phyloP scores from a whole-genome alignment of 768 basidiomycete species.

The Tricholoma sp. region DNA sequence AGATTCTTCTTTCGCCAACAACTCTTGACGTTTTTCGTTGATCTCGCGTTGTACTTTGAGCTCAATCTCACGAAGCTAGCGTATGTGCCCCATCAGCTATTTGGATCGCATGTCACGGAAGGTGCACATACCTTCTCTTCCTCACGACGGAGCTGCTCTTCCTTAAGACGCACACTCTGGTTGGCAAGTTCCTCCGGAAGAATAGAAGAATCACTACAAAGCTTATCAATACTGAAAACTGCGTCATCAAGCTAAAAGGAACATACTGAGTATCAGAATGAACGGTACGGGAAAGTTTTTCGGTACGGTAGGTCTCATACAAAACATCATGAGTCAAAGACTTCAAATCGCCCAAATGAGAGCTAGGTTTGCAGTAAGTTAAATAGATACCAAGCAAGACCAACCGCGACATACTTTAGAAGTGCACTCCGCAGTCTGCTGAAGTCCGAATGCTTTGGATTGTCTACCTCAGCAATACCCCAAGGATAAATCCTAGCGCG shows the following conservation, averaged over 20 bases:
- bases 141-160: conserved; percentile 95
- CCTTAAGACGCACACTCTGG: conserved; percentile 96
- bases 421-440: conserved; percentile 87
- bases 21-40: conserved; percentile 94
- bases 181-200: conserved; percentile 95
- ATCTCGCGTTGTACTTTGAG: conserved; percentile 97
- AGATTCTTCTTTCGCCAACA: conserved; percentile 94
- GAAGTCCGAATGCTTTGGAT: conserved; percentile 99
- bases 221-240: conserved; percentile 12
- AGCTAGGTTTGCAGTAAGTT: conserved; percentile 38
- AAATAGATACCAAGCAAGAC: not conserved
- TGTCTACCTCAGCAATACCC: conserved; percentile 98
- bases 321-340: conserved; percentile 90
- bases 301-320: conserved; percentile 96
- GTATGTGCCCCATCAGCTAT: conserved; percentile 7
- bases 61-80: conserved; percentile 91
- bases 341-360: conserved; percentile 93
- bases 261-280: conserved; percentile 70
- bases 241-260: conserved; percentile 5
- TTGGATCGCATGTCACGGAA: not conserved
- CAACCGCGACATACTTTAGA: conserved; percentile 57
- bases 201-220: conserved; percentile 74
- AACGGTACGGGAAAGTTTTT: conserved; percentile 91
- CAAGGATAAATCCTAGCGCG: conserved; percentile 96
- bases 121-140: conserved; percentile 77